These are phyloP conservation scores for Penicillium mononematosum DNA, from an alignment of 495 filamentous ascomycete genomes.

Conservation along the genomic window DNA sequence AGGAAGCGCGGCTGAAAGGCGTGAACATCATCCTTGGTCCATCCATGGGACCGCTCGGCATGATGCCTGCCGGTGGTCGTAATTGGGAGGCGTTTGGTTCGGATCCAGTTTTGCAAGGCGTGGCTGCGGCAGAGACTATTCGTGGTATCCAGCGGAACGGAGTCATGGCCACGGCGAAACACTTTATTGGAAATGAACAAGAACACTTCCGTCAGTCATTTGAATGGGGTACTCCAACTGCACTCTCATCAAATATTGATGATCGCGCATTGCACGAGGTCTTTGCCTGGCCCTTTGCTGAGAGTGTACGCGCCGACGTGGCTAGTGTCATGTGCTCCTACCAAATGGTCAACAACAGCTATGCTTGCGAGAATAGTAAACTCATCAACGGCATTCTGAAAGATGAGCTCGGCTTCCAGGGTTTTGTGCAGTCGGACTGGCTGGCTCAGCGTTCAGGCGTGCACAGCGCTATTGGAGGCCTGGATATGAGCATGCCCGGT, in stretches of 20 bases:
- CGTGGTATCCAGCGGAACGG: conserved; percentile 75
- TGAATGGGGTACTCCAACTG: conserved; percentile 74
- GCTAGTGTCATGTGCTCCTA: conserved; percentile 87
- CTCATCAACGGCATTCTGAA: conserved; percentile 89
- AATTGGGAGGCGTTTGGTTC: conserved; percentile 89
- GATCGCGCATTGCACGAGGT: conserved; percentile 81
- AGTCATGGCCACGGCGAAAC: conserved; percentile 83
- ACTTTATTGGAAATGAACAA: conserved; percentile 81
- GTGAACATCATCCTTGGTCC: conserved; percentile 76
- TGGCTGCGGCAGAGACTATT: conserved; percentile 68
- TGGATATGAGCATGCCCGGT: conserved; percentile 96
- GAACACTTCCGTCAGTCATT: conserved; percentile 76
- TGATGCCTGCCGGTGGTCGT: conserved; percentile 80
- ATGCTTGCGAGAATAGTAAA: conserved; percentile 90
- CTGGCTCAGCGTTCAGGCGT: conserved; percentile 84
- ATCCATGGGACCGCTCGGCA: conserved; percentile 72
- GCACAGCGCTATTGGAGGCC: conserved; percentile 71
- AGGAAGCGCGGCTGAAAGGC: conserved; percentile 68
- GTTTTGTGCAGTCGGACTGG: conserved; percentile 93
- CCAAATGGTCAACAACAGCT: conserved; percentile 87
- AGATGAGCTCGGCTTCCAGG: conserved; percentile 92
- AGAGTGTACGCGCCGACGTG: conserved; percentile 83
- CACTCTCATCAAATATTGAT: conserved; percentile 77
- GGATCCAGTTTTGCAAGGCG: conserved; percentile 72
- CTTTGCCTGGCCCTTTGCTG: conserved; percentile 88